Conservation (phyloP, 768 basidiomycete species). For the Baorangia bicolor region DNA sequence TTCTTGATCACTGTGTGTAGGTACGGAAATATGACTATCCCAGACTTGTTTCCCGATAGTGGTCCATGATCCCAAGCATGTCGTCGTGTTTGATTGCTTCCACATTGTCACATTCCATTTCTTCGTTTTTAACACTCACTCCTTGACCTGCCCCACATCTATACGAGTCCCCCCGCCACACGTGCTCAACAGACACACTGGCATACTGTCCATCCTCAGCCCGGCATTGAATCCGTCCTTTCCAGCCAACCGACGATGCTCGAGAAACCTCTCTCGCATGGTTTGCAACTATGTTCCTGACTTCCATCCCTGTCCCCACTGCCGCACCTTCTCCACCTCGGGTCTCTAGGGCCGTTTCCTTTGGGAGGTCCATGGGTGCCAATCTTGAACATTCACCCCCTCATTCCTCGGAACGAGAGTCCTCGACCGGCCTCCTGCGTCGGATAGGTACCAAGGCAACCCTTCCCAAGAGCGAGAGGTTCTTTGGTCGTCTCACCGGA, state of each 20-base stretch:
- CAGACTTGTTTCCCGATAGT: background rate
- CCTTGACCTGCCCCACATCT: conserved; percentile 9
- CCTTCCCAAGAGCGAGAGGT: conserved; percentile 3
- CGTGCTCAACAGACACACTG: conserved; percentile 7
- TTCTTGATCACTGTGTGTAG: too few species aligned
- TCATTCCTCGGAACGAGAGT: conserved; percentile 9
- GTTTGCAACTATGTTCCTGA: conserved; percentile 55
- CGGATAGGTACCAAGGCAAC: conserved; percentile 11
- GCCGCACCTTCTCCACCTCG: conserved; percentile 49
- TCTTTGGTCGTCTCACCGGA: conserved; percentile 16
- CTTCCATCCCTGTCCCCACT: conserved; percentile 48
- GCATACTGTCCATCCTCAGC: background rate
- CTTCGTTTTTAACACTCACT: background rate
- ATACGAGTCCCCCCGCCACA: conserved; percentile 15
- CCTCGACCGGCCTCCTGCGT: conserved; percentile 7
- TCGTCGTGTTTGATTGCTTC: background rate
- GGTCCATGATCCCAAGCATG: background rate
- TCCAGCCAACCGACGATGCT: conserved; percentile 48
- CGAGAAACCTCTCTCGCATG: conserved; percentile 50
- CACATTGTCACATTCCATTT: conserved; percentile 19
- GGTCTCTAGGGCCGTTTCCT: conserved; percentile 49
- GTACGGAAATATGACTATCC: too few species aligned
- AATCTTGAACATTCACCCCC: conserved; percentile 20
- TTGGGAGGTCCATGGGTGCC: conserved; percentile 41
- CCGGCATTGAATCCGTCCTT: background rate